A percentile compares a stretch with the other conserved stretches of the same genome.
Evolutionary conservation across 345 rosid genomes (phyloP).

Genomic region (Salix exigua): DNA sequence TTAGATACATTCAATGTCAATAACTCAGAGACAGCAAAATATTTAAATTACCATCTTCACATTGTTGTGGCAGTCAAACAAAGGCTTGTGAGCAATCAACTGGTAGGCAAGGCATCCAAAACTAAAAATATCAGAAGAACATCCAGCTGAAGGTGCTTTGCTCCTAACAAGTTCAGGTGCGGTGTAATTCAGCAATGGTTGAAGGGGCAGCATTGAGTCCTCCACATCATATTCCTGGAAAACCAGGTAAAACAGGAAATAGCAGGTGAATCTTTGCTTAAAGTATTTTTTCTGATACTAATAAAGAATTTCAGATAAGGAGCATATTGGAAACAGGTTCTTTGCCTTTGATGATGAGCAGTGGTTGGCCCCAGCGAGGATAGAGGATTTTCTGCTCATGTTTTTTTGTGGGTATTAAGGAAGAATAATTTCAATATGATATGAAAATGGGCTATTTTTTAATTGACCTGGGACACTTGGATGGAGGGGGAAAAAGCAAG

Average conservation of each 20-base stretch:
- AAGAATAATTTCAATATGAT: neutral
- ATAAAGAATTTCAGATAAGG: neutral
- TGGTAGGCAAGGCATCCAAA: conserved; percentile 94
- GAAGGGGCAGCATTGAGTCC: conserved; percentile 85
- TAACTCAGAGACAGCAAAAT: neutral
- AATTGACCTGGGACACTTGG: neutral
- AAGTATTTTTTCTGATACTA: neutral
- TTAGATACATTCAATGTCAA: neutral
- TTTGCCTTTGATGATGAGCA: neutral
- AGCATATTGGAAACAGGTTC: neutral
- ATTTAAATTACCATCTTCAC: conserved; percentile 75
- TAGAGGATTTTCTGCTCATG: neutral
- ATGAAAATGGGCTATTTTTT: neutral
- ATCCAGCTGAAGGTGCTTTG: conserved; percentile 65
- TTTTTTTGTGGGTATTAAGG: neutral
- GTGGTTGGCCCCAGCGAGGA: neutral
- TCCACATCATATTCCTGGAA: conserved; percentile 93
- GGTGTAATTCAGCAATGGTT: conserved; percentile 85
- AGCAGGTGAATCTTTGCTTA: conserved; percentile 4
- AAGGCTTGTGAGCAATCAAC: conserved; percentile 82
- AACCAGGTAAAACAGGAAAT: conserved; percentile 18
- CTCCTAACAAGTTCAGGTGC: conserved; percentile 91
- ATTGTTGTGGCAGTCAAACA: conserved; percentile 91
- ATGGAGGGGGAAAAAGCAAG: neutral
- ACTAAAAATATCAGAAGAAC: conserved; percentile 84